Conservation (phyloP, 345 rosid species). For the Gossypium longicalyx region DNA sequence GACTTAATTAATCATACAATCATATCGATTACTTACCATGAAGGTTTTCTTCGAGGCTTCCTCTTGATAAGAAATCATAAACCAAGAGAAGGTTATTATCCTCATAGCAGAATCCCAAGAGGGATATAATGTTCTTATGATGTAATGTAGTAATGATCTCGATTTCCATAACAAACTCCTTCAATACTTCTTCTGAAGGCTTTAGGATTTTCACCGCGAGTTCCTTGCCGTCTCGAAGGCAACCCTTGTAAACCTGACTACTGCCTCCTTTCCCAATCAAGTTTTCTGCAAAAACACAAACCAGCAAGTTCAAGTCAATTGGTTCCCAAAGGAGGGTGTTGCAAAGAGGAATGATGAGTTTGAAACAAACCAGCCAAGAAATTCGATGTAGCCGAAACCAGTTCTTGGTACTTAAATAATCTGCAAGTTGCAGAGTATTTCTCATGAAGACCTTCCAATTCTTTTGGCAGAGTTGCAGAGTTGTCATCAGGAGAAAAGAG, state of each 20-base stretch:
- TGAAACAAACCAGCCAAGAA: slow-evolving; percentile 59
- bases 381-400: slow-evolving; percentile 58
- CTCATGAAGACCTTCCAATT: slow-evolving; percentile 56
- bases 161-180: slow-evolving; percentile 74
- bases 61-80: slow-evolving; percentile 78
- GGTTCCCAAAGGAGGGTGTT: background rate
- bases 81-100: slow-evolving; percentile 64
- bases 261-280: slow-evolving; percentile 90
- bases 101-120: slow-evolving; percentile 84
- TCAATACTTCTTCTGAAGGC: slow-evolving; percentile 59
- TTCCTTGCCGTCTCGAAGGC: slow-evolving; percentile 69
- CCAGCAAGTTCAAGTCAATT: background rate
- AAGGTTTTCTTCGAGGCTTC: slow-evolving; percentile 94
- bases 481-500: slow-evolving; percentile 29
- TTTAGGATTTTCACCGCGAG: slow-evolving; percentile 91
- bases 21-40: slow-evolving; percentile 45
- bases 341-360: slow-evolving; percentile 7
- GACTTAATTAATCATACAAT: background rate
- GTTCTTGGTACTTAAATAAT: slow-evolving; percentile 75
- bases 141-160: slow-evolving; percentile 70
- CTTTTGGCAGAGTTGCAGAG: slow-evolving; percentile 41
- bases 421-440: slow-evolving; percentile 70
- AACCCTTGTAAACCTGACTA: slow-evolving; percentile 82
- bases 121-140: slow-evolving; percentile 76
- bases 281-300: slow-evolving; percentile 51